Conservation (phyloP, 129 eudicot species). For the Heracleum sosnowskyi region DNA sequence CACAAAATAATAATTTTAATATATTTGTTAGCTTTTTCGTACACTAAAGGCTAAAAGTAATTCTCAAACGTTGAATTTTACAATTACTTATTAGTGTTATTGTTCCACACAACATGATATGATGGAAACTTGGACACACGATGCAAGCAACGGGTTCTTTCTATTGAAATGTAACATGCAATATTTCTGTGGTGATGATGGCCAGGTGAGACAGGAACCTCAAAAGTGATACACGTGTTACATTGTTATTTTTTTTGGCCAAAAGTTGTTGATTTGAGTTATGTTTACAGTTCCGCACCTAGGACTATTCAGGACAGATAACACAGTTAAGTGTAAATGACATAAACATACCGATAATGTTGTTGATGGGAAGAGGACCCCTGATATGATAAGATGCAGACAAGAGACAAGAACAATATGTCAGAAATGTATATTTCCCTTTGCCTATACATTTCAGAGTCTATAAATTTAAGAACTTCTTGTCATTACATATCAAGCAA, state of each 20-base stretch:
- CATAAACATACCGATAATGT: conserved; percentile 49
- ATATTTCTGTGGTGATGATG: conserved; percentile 43
- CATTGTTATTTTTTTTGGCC: neutral
- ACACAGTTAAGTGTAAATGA: conserved; percentile 37
- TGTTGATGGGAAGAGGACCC: conserved; percentile 92
- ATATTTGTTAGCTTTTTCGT: neutral
- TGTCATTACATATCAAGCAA: neutral
- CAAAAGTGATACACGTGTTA: neutral
- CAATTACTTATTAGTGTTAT: neutral
- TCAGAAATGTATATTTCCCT: neutral
- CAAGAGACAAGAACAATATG: neutral
- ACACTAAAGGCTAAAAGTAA: neutral
- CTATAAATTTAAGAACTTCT: neutral
- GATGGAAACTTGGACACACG: neutral
- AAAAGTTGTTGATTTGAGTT: conserved; percentile 14
- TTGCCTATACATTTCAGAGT: neutral
- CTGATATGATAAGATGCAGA: conserved; percentile 32
- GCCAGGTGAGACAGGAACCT: conserved; percentile 42
- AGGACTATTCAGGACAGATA: conserved; percentile 89
- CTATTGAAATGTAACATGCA: conserved; percentile 17
- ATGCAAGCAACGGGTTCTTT: neutral
- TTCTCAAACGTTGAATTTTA: neutral
- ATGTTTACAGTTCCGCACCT: conserved; percentile 53
- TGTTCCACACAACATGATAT: neutral
- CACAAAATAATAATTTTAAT: neutral